A percentile compares a stretch with the other conserved stretches of the same genome.
Evolutionary conservation across 169 alveolate genomes (phyloP).

Genomic region (Eimeria necatrix): DNA sequence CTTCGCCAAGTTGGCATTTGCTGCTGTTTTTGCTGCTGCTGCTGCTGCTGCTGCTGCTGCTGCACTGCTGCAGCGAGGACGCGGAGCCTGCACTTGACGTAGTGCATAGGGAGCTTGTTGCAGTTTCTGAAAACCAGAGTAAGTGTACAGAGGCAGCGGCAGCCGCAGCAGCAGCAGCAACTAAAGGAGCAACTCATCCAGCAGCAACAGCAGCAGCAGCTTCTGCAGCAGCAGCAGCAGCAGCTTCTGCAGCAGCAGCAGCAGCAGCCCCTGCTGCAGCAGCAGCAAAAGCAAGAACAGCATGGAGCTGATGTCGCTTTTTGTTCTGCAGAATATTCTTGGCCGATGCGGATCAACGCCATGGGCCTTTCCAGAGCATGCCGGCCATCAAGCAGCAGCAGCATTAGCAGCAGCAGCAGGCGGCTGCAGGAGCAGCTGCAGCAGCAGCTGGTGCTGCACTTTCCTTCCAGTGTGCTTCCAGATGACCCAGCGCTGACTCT

Average conservation of each 20-base stretch:
- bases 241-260: slow-evolving; percentile 17
- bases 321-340: background rate
- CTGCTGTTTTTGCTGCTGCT: background rate
- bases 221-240: background rate
- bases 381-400: slow-evolving; percentile 36
- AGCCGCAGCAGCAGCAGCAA: slow-evolving; percentile 10
- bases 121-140: slow-evolving; percentile 41
- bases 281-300: background rate
- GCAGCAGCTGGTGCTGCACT: slow-evolving; percentile 64
- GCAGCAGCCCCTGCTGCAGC: background rate
- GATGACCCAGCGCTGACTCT: slow-evolving; percentile 13
- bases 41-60: slow-evolving; percentile 37
- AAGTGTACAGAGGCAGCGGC: slow-evolving; percentile 29
- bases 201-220: slow-evolving; percentile 18
- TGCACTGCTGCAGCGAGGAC: slow-evolving; percentile 10
- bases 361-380: background rate
- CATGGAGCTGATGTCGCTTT: background rate
- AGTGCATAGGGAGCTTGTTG: slow-evolving; percentile 69
- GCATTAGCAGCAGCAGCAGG: slow-evolving; percentile 65
- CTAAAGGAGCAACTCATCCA: background rate
- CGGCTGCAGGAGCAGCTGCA: slow-evolving; percentile 63
- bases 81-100: slow-evolving; percentile 35
- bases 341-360: background rate
- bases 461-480: background rate
- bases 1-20: background rate